Conservation (phyloP, 208 protist genomes). For the Wallacemonas collosoma region DNA sequence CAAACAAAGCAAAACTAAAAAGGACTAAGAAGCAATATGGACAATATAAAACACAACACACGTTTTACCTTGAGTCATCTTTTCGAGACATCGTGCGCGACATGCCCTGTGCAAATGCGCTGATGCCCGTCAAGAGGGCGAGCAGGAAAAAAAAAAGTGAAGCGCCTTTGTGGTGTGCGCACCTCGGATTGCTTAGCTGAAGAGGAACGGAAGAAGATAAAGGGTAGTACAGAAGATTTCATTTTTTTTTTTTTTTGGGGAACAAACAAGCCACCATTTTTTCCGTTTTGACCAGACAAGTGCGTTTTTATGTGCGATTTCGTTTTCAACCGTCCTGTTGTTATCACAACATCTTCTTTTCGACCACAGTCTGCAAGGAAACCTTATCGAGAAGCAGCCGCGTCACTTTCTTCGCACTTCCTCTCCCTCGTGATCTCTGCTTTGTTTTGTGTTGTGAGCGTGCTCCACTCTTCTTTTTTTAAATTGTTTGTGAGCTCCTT, state of each 20-base stretch:
- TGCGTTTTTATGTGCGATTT: conserved; percentile 11
- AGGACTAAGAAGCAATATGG: conserved; percentile 22
- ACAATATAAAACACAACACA: not conserved
- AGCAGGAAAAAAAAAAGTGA: conserved; percentile 10
- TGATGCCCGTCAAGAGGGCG: not conserved
- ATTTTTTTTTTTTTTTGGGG: conserved; percentile 10
- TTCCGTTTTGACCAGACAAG: conserved; percentile 10
- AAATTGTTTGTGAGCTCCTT: not conserved
- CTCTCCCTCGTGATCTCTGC: not conserved
- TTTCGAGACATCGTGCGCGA: not conserved
- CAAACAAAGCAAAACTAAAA: conserved; percentile 14
- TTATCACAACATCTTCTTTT: conserved; percentile 8
- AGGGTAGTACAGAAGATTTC: conserved; percentile 30
- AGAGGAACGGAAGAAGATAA: conserved; percentile 51
- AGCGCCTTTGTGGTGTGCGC: conserved; percentile 56
- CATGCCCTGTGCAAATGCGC: not conserved
- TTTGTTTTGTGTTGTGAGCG: not conserved
- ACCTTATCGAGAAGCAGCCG: conserved; percentile 60
- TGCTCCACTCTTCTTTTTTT: not conserved
- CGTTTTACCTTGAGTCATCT: not conserved
- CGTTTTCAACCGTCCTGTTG: conserved; percentile 22
- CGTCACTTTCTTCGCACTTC: conserved; percentile 28
- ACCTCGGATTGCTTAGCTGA: conserved; percentile 26
- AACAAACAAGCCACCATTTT: conserved; percentile 14
- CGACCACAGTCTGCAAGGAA: conserved; percentile 26